phyloP scores from a whole-genome alignment of 495 filamentous ascomycete species.

The Aspergillus avenaceus region DNA sequence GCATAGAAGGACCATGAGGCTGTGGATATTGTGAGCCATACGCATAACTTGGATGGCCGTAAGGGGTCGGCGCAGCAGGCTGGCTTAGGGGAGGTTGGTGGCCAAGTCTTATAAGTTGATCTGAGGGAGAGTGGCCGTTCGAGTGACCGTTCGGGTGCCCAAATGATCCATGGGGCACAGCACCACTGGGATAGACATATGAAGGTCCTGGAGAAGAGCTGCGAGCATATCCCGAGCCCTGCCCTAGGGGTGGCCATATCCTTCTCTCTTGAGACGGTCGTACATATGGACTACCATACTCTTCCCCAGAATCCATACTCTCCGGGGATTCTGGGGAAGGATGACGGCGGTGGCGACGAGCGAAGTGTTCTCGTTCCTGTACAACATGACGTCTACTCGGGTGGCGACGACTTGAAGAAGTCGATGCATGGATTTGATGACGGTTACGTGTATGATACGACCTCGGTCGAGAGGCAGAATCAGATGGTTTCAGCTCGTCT shows the following conservation, averaged over 20 bases:
- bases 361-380: constrained; percentile 32
- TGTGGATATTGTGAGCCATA: constrained; percentile 34
- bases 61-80: constrained; percentile 28
- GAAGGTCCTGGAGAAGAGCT: constrained; percentile 44
- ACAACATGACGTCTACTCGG: constrained; percentile 37
- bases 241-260: constrained; percentile 31
- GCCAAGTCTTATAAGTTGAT: constrained; percentile 36
- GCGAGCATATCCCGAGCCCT: constrained; percentile 41
- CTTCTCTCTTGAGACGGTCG: constrained; percentile 34
- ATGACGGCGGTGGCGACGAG: constrained; percentile 41
- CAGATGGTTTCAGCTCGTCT: constrained; percentile 73
- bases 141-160: constrained; percentile 20
- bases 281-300: constrained; percentile 34
- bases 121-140: constrained; percentile 35
- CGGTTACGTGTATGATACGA: constrained; percentile 37
- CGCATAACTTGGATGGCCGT: constrained; percentile 36
- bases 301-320: constrained; percentile 51
- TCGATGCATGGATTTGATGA: constrained; percentile 35
- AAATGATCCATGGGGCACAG: constrained; percentile 21
- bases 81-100: constrained; percentile 35
- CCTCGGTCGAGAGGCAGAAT: constrained; percentile 72
- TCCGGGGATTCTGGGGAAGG: constrained; percentile 50
- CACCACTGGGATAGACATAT: constrained; percentile 30
- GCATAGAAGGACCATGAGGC: constrained; percentile 26
- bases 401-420: constrained; percentile 40